These are phyloP conservation scores for Phytophthora megakarya DNA, from an alignment of 352 stramenopile genomes.

Conservation along the genomic window DNA sequence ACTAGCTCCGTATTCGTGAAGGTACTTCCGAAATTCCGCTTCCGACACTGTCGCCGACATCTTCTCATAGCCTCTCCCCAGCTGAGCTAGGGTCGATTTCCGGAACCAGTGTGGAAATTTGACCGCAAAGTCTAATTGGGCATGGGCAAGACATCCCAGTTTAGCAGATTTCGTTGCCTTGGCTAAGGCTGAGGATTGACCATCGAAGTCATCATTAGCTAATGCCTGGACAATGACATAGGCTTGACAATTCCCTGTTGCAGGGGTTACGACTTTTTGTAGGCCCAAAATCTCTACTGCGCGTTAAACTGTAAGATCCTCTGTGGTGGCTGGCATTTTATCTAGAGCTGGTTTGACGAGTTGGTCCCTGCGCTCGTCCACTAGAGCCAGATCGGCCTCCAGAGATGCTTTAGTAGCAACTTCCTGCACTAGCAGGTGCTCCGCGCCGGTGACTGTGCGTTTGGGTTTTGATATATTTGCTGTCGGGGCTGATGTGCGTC, in stretches of 20 bases:
- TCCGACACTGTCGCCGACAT: not conserved
- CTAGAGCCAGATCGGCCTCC: too few species aligned
- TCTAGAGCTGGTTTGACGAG: too few species aligned
- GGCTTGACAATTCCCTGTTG: not conserved
- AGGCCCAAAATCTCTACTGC: too few species aligned
- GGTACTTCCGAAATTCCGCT: not conserved
- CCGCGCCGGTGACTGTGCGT: too few species aligned
- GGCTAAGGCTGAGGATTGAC: not conserved
- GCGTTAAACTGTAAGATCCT: too few species aligned
- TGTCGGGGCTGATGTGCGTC: too few species aligned
- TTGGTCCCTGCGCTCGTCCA: too few species aligned
- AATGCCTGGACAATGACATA: not conserved
- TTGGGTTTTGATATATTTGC: too few species aligned
- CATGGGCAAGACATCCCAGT: not conserved
- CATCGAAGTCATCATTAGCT: not conserved
- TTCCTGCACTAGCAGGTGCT: too few species aligned
- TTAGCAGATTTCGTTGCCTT: not conserved
- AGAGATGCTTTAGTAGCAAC: too few species aligned
- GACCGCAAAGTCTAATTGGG: not conserved
- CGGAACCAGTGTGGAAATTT: not conserved
- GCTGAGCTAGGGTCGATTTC: not conserved
- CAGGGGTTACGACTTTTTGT: too few species aligned
- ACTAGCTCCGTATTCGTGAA: not conserved
- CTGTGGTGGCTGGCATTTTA: too few species aligned
- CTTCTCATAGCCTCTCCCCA: not conserved